Evolutionary conservation across 1,284 basidiomycete genomes (phyloP).

Genomic region (Grifola frondosa): DNA sequence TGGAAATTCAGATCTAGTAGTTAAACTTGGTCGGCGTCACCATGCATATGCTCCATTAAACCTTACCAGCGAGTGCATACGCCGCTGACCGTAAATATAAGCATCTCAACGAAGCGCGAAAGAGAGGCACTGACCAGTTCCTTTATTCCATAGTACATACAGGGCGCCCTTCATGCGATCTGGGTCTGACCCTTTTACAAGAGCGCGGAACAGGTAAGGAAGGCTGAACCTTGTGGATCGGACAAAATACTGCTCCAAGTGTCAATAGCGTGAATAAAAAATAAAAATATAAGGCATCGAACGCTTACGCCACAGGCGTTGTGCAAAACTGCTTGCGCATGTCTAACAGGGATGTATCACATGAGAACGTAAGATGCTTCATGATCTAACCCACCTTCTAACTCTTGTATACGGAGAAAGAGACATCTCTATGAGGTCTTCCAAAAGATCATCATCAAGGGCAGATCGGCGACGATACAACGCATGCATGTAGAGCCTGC

Average conservation of each 20-base stretch:
- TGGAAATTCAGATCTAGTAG: constrained; percentile 66
- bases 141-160: constrained; percentile 83
- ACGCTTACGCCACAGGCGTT: constrained; percentile 61
- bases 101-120: constrained; percentile 1
- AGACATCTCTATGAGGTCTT: constrained; percentile 80
- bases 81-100: constrained; percentile 40
- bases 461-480: constrained; percentile 80
- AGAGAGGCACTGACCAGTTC: constrained; percentile 47
- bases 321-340: constrained; percentile 73
- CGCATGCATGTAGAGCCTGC: constrained; percentile 74
- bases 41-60: neutral
- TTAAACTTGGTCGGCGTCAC: neutral
- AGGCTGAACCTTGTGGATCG: constrained; percentile 78
- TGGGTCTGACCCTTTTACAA: constrained; percentile 78
- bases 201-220: constrained; percentile 71
- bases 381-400: constrained; percentile 49
- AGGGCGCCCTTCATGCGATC: constrained; percentile 96
- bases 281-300: neutral
- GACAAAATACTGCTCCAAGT: constrained; percentile 65
- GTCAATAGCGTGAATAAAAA: constrained; percentile 4
- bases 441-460: constrained; percentile 79
- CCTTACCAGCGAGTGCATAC: constrained; percentile 62
- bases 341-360: constrained; percentile 37
- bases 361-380: neutral
- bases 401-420: constrained; percentile 84